Percentiles rank a stretch among this genome's conserved stretches.
Evolutionary conservation across 768 basidiomycete genomes (phyloP).

Genomic region (Mycena galopus): DNA sequence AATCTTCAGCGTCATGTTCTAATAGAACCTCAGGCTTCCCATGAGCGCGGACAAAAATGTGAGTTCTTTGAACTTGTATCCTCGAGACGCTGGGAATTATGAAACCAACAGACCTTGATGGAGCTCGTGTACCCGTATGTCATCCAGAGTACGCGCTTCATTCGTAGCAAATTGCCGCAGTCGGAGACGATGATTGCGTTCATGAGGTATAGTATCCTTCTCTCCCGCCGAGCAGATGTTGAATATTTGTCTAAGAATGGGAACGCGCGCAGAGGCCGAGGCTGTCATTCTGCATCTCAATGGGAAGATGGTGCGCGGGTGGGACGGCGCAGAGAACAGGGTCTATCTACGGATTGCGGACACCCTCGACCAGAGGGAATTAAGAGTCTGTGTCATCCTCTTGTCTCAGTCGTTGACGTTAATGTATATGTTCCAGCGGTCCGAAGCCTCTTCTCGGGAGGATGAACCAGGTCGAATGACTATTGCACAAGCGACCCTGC

Average conservation of each 20-base stretch:
- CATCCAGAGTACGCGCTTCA: slow-evolving; percentile 69
- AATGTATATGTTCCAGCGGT: slow-evolving; percentile 1
- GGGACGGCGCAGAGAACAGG: slow-evolving; percentile 63
- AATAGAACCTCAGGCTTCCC: slow-evolving; percentile 52
- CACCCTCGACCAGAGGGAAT: slow-evolving; percentile 65
- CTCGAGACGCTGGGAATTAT: not conserved
- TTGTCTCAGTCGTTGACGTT: not conserved
- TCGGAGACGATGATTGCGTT: slow-evolving; percentile 71
- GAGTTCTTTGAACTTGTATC: not conserved
- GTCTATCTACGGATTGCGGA: slow-evolving; percentile 70
- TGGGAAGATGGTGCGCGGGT: slow-evolving; percentile 67
- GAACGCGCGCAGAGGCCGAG: slow-evolving; percentile 63
- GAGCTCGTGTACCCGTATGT: slow-evolving; percentile 59
- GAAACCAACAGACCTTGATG: slow-evolving; percentile 51
- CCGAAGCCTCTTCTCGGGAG: slow-evolving; percentile 7
- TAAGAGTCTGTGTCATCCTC: slow-evolving; percentile 54
- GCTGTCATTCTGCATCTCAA: slow-evolving; percentile 67
- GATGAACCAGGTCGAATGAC: slow-evolving; percentile 19
- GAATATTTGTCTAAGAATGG: slow-evolving; percentile 52
- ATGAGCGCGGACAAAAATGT: slow-evolving; percentile 61
- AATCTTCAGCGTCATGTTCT: not conserved
- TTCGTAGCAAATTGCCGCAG: slow-evolving; percentile 65
- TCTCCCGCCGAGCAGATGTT: not conserved
- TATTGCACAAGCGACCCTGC: slow-evolving; percentile 32
- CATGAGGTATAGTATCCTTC: slow-evolving; percentile 56